Evolutionary conservation across 768 basidiomycete species (phyloP).

Genomic region (Mycena rosella): DNA sequence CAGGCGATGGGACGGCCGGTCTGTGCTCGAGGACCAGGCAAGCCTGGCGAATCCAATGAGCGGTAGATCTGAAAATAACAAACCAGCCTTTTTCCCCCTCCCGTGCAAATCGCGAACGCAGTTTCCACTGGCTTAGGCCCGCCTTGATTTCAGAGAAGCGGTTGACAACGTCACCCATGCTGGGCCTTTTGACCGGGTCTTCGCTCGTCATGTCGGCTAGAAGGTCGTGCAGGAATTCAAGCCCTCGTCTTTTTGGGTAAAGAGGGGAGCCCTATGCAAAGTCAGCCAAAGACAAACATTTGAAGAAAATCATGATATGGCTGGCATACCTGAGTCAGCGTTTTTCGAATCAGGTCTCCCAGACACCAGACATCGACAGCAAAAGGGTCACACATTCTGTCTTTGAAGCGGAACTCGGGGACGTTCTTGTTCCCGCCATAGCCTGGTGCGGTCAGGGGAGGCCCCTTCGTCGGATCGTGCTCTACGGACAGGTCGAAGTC

Average conservation of each 20-base stretch:
- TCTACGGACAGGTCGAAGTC: constrained; percentile 15
- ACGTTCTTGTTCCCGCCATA: constrained; percentile 6
- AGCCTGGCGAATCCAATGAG: neutral
- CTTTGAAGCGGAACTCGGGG: neutral
- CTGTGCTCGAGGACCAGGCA: neutral
- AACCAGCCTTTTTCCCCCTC: neutral
- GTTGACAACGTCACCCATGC: neutral
- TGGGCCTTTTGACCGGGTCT: neutral
- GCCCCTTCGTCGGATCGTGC: constrained; percentile 5
- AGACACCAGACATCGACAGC: constrained; percentile 19
- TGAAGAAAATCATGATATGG: neutral
- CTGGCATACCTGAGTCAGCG: neutral
- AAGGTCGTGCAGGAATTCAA: neutral
- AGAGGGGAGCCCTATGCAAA: neutral
- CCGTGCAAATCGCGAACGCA: neutral
- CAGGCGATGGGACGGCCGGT: too few relatives aligned
- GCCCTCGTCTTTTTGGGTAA: neutral
- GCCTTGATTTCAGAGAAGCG: neutral
- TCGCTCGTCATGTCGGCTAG: neutral
- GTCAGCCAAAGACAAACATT: neutral
- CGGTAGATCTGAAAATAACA: neutral
- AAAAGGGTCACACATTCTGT: constrained; percentile 1
- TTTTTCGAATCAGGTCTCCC: neutral
- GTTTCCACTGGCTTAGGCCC: constrained; percentile 3
- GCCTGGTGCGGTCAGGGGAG: neutral